Evolutionary conservation across 2,329 filamentous ascomycete genomes (phyloP), one percentile per base, ranked within the genome.

Genomic region (Aspergillus novofumigatus): DNA sequence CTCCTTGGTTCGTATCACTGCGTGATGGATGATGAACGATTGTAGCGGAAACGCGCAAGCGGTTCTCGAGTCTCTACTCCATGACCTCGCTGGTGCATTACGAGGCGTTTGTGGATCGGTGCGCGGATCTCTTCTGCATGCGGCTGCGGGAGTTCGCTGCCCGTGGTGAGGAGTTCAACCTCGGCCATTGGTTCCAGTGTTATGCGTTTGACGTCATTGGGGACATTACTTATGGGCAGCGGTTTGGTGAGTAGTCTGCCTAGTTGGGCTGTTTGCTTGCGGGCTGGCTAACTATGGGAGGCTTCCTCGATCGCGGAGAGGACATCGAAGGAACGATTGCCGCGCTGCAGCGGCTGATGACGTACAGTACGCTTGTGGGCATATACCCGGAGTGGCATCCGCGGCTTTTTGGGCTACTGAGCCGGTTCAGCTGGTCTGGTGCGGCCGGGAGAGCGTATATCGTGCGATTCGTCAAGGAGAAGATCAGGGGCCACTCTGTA

Each of bases 31-130:
- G 28, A 10, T 29, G 28, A 29, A 10, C 10, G 28, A 29, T 4
- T 10, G 28, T 29, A 35, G 32, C 65, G 11, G 68, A 71, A 25
- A 67, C 65, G 0, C 59, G 66, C 11, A 75, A 77, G 25, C 71
- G 74, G 25, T 78, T 80, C 56, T 73, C 79, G 10, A 66, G 69
- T 3, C 65, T 78, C 1, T 83, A 81, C 58, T 77, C 75, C 8
- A 79, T 83, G 76, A 78, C 72, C 28, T 76, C 76, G 4, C 62
- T 83, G 3, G 68, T 81, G 1, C 69, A 72, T 44, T 83, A 81
- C 54, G 81, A 83, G 62, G 64, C 69, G 0, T 81, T 78, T 54
- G 79, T 81, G 6, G 75, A 83, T 59, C 70, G 78, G 5, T 81
- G 79, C 57, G 71, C 74, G 1, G 70, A 75, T 11, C 58, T 82